Conservation (phyloP, 257 asterid species). For the Plantago major region DNA sequence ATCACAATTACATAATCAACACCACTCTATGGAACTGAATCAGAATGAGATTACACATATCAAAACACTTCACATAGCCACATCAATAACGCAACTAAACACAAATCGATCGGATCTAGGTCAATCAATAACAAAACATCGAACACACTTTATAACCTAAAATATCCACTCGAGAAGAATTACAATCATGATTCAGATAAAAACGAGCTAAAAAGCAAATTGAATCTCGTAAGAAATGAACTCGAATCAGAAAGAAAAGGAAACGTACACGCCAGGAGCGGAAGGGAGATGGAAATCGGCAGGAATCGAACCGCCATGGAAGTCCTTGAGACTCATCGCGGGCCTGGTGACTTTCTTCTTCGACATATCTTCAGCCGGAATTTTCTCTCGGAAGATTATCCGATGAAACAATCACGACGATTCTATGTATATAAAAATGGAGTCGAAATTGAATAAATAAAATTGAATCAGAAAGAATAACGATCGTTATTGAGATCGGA, state of each 20-base stretch:
- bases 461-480: neutral
- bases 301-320: slow-evolving; percentile 95
- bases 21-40: neutral
- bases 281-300: slow-evolving; percentile 93
- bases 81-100: neutral
- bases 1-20: neutral
- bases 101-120: slow-evolving; percentile 23
- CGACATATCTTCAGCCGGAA: slow-evolving; percentile 44
- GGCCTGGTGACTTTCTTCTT: slow-evolving; percentile 74
- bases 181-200: slow-evolving; percentile 7
- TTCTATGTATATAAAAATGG: neutral
- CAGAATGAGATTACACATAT: too few species aligned
- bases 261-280: slow-evolving; percentile 90
- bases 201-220: neutral
- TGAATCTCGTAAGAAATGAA: slow-evolving; percentile 38
- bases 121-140: neutral
- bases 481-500: slow-evolving; percentile 6
- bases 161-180: neutral
- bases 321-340: slow-evolving; percentile 73
- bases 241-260: neutral
- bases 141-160: neutral
- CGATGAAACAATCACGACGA: too few species aligned
- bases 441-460: slow-evolving; percentile 4
- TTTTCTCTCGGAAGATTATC: neutral
- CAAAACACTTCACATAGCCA: too few species aligned